phyloP scores from a whole-genome alignment of 768 basidiomycete species.

The Clitopilus passeckerianus region DNA sequence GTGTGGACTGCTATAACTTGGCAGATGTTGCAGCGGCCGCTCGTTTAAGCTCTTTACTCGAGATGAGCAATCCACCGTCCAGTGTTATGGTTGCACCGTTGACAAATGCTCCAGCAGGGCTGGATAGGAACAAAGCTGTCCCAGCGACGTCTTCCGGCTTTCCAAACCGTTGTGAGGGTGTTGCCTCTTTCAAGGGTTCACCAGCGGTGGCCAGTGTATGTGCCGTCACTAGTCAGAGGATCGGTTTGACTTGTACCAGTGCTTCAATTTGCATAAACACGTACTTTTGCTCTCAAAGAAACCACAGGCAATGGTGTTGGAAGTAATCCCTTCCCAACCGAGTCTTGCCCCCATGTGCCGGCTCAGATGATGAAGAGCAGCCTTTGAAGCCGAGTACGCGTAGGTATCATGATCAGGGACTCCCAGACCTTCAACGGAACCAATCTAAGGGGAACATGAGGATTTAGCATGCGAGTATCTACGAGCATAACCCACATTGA shows the following conservation, averaged over 20 bases:
- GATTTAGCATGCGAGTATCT: neutral
- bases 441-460: constrained; percentile 37
- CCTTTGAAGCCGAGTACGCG: constrained; percentile 64
- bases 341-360: constrained; percentile 52
- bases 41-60: constrained; percentile 3
- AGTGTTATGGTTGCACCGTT: constrained; percentile 60
- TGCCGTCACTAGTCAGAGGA: constrained; percentile 40
- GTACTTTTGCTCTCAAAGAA: constrained; percentile 39
- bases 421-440: constrained; percentile 51
- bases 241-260: neutral
- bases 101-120: constrained; percentile 56
- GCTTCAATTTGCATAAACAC: constrained; percentile 1
- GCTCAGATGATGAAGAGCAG: constrained; percentile 54
- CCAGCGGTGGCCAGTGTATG: constrained; percentile 42
- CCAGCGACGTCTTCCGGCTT: constrained; percentile 62
- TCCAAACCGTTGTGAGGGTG: constrained; percentile 54
- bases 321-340: constrained; percentile 51
- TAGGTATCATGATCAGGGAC: constrained; percentile 59
- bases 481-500: constrained; percentile 35
- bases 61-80: constrained; percentile 53
- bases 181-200: constrained; percentile 32
- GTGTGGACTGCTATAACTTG: constrained; percentile 19
- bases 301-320: constrained; percentile 62
- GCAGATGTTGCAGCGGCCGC: constrained; percentile 18
- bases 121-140: constrained; percentile 55